A percentile compares a stretch with the other conserved stretches of the same genome.
Evolutionary conservation across 164 flowering plant genomes (phyloP).

Genomic region (Brasenia schreberi): DNA sequence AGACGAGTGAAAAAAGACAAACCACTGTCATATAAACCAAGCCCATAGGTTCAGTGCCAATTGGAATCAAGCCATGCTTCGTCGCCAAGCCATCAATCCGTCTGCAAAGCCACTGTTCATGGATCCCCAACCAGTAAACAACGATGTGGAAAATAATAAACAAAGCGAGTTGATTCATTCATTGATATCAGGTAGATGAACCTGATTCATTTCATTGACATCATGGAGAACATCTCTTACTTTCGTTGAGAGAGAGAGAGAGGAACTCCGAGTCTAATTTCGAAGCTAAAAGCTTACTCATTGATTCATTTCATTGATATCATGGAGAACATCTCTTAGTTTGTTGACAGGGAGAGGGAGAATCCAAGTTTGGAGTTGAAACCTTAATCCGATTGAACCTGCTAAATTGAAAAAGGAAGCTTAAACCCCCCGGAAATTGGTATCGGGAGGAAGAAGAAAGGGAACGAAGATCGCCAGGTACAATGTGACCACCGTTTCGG

Average conservation of each 20-base stretch:
- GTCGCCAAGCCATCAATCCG: no score
- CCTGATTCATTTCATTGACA: neutral
- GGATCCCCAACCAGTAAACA: no score
- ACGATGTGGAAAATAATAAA: no score
- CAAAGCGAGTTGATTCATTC: no score
- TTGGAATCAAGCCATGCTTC: neutral
- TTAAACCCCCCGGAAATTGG: neutral
- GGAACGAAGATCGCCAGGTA: neutral
- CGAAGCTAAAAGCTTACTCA: neutral
- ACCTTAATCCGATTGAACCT: neutral
- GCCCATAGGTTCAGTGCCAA: neutral
- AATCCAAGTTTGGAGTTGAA: neutral
- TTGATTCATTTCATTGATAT: neutral
- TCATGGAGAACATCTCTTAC: neutral
- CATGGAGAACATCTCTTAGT: neutral
- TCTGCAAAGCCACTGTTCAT: no score
- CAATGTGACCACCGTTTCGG: neutral
- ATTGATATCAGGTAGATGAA: no score
- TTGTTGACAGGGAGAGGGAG: neutral
- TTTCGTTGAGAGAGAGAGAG: neutral
- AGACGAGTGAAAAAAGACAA: neutral
- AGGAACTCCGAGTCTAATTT: neutral
- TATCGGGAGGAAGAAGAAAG: neutral
- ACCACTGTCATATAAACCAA: neutral
- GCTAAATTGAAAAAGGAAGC: neutral